These are phyloP conservation scores for Globisporangium acanthophoron DNA, from an alignment of 352 stramenopile species.

Conservation along the genomic window DNA sequence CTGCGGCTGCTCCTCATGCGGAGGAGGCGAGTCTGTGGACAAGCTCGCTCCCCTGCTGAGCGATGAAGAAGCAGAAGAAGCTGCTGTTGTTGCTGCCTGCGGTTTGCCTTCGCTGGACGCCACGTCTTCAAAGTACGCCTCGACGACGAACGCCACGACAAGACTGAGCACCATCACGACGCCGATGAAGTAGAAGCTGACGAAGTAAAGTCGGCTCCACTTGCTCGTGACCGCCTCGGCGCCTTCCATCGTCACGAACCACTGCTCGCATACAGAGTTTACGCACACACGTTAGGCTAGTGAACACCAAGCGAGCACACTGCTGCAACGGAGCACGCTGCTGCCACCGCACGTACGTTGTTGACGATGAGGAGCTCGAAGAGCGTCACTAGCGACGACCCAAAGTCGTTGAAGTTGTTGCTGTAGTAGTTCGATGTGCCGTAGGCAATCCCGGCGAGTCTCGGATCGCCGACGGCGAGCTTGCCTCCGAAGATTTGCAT, in stretches of 20 bases:
- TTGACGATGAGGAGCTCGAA: conserved; percentile 77
- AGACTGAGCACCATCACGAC: conserved; percentile 72
- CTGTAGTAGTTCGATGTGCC: conserved; percentile 46
- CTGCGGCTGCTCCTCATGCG: conserved; percentile 9
- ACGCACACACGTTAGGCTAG: not conserved
- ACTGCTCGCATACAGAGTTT: conserved; percentile 20
- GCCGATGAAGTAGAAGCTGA: conserved; percentile 66
- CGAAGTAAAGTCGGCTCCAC: conserved; percentile 62
- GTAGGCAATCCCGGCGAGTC: conserved; percentile 33
- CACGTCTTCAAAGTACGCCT: conserved; percentile 46
- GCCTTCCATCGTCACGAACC: conserved; percentile 68
- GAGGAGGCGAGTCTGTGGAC: conserved; percentile 1
- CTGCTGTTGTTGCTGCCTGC: not conserved
- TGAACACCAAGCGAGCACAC: not conserved
- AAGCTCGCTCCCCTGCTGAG: not conserved
- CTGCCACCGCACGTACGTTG: conserved; percentile 26
- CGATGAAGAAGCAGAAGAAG: not conserved
- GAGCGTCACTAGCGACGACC: conserved; percentile 49
- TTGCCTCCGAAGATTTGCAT: conserved; percentile 60
- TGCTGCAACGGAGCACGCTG: not conserved
- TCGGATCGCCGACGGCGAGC: conserved; percentile 31
- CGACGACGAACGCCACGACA: conserved; percentile 61
- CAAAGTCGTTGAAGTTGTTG: conserved; percentile 82
- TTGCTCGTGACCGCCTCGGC: conserved; percentile 41
- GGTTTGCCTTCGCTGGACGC: conserved; percentile 5